phyloP scores from a whole-genome alignment of 495 filamentous ascomycete genomes.

The Daldinia caldariorum region DNA sequence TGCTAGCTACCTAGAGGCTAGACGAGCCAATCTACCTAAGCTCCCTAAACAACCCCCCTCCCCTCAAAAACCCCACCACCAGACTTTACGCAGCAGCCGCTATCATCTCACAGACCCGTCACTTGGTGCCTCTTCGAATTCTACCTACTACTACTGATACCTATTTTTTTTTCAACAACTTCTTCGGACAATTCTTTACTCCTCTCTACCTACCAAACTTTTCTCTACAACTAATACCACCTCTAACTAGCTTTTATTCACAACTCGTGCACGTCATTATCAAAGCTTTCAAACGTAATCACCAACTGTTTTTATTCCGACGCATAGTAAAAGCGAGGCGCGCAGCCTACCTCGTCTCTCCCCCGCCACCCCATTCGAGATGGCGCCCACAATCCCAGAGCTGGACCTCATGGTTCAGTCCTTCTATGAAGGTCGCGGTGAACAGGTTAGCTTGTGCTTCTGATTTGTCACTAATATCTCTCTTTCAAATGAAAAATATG shows the following conservation, averaged over 20 bases:
- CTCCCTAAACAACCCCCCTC: slow-evolving; percentile 5
- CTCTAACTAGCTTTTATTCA: slow-evolving; percentile 8
- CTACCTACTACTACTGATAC: slow-evolving; percentile 29
- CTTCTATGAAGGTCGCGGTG: slow-evolving; percentile 96
- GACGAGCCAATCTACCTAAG: slow-evolving; percentile 29
- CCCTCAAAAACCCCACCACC: slow-evolving; percentile 23
- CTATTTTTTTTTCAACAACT: slow-evolving; percentile 30
- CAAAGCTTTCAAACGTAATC: slow-evolving; percentile 1
- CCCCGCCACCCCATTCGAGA: slow-evolving; percentile 46
- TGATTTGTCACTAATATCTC: slow-evolving; percentile 5
- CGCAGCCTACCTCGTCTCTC: slow-evolving; percentile 44
- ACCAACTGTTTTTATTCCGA: slow-evolving; percentile 23
- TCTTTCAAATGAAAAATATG: not conserved
- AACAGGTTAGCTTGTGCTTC: slow-evolving; percentile 70
- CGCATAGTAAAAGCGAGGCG: slow-evolving; percentile 40
- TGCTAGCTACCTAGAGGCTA: too few species aligned
- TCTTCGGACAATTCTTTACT: slow-evolving; percentile 12
- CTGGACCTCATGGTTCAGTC: slow-evolving; percentile 93
- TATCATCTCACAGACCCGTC: slow-evolving; percentile 41
- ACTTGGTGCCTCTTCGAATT: slow-evolving; percentile 38
- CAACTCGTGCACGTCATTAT: slow-evolving; percentile 7
- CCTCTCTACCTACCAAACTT: not conserved
- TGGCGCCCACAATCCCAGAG: slow-evolving; percentile 80
- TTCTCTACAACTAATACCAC: slow-evolving; percentile 10
- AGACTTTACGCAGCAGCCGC: slow-evolving; percentile 27